Evolutionary conservation across 768 basidiomycete genomes (phyloP).

Genomic region (Macrolepiota albuminosa): DNA sequence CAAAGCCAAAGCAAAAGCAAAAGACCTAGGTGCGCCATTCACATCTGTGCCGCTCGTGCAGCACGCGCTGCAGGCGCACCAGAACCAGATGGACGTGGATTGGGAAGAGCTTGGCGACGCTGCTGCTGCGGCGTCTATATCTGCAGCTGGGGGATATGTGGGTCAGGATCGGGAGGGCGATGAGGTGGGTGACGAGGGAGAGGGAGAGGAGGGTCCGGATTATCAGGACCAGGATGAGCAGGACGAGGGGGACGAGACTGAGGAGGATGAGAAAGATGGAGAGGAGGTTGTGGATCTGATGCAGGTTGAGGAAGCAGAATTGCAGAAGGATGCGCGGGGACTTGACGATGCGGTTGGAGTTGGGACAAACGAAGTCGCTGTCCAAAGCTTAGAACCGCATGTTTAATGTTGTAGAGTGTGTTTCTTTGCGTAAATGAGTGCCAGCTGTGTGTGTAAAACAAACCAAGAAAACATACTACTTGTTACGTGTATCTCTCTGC

Average conservation of each 20-base stretch:
- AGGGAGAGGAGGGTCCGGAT: constrained; percentile 17
- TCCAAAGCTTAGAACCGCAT: background rate
- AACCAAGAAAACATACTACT: no score
- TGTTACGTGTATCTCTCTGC: no score
- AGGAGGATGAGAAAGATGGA: constrained; percentile 28
- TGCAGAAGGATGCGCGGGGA: background rate
- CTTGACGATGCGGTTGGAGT: background rate
- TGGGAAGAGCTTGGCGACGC: constrained; percentile 23
- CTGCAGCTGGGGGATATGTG: constrained; percentile 9
- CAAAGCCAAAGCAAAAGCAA: constrained; percentile 36
- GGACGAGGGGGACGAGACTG: constrained; percentile 26
- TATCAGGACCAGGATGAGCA: constrained; percentile 24
- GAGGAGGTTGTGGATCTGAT: constrained; percentile 27
- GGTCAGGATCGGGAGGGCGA: constrained; percentile 16
- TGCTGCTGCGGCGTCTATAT: constrained; percentile 21
- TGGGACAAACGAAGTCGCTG: background rate
- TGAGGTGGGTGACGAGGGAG: constrained; percentile 14
- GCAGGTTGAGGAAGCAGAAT: constrained; percentile 24
- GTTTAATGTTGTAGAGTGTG: background rate
- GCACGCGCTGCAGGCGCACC: constrained; percentile 17
- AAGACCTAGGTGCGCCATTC: constrained; percentile 25
- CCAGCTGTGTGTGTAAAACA: no score
- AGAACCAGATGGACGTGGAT: constrained; percentile 25
- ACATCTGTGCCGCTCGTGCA: constrained; percentile 24
- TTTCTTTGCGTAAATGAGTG: no score